Evolutionary conservation across 2,329 filamentous ascomycete genomes (phyloP), one percentile per base, ranked within the genome.

Genomic region (Cordyceps javanica): DNA sequence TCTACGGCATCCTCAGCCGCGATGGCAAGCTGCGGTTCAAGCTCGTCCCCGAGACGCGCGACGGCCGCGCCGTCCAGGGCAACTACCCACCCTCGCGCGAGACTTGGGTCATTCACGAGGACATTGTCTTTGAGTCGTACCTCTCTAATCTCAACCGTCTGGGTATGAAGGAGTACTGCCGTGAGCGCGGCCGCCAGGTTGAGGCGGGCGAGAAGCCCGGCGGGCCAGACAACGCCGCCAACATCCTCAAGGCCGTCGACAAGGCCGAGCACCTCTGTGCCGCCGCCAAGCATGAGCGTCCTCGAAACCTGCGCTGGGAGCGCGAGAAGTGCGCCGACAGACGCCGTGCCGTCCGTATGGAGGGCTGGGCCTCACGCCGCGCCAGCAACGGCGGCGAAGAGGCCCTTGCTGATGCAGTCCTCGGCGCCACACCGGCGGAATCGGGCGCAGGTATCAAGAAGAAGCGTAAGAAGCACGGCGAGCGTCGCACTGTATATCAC

Each of bases 101-200:
- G 23, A 58, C 46, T 23, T 58, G 55, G 55, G 39, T 58, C 55
- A 51, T 58, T 11, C 48, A 58, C 32, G 39, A 51, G 21, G 55
- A 58, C 21, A 51, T 58, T 38, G 55, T 44, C 39, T 51, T 58
- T 28, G 55, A 58, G 39, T 44, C 55, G 21, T 51, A 58, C 28
- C 55, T 58, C 46, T 49, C 49, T 21, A 34, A 44, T 41, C 55
- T 58, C 48, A 58, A 58, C 48, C 55, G 55, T 30, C 48, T 58
- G 5, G 55, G 48, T 23, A 58, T 58, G 55, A 58, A 58, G 49
- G 55, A 58, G 55, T 58, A 58, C 55, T 58, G 55, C 48, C 55
- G 55, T 30, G 55, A 42, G 28, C 55, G 55, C 16, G 55, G 48
- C 26, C 46, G 45, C 28, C 55, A 58, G 48, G 38, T 45, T 16